Evolutionary conservation across 106 monocot genomes (phyloP).

Genomic region (Cymbidium sinense): DNA sequence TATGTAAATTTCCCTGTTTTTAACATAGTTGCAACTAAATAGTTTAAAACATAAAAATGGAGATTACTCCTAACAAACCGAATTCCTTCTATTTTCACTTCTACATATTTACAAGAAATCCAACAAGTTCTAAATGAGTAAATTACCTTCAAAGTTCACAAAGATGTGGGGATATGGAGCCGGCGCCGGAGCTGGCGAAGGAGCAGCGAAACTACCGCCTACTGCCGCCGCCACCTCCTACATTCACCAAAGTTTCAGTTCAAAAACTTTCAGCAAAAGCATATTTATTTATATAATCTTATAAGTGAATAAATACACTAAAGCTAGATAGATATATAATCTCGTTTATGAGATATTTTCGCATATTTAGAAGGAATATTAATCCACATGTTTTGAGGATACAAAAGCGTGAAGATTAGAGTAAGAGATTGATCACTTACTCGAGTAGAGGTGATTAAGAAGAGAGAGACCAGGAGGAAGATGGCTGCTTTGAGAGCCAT

Average conservation of each 20-base stretch:
- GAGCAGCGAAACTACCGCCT: not conserved
- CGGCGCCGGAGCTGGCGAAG: conserved; percentile 11
- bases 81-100: too few species aligned
- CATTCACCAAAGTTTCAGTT: not conserved
- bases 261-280: not conserved
- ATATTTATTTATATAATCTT: too few species aligned
- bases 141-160: conserved; percentile 10
- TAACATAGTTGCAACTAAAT: too few species aligned
- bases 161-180: conserved; percentile 11
- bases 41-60: too few species aligned
- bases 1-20: too few species aligned
- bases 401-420: not conserved
- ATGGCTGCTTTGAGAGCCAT: conserved; percentile 31
- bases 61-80: too few species aligned
- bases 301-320: too few species aligned
- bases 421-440: conserved; percentile 7
- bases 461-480: conserved; percentile 14
- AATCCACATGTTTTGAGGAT: not conserved
- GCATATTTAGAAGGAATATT: too few species aligned
- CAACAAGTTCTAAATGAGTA: too few species aligned
- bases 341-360: too few species aligned
- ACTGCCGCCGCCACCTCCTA: not conserved
- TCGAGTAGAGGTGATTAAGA: conserved; percentile 15
- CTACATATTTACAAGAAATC: too few species aligned
- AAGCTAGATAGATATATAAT: too few species aligned